Base-by-base conservation (phyloP, 805 yeast genomes). In the Wickerhamiella nectarea region DNA sequence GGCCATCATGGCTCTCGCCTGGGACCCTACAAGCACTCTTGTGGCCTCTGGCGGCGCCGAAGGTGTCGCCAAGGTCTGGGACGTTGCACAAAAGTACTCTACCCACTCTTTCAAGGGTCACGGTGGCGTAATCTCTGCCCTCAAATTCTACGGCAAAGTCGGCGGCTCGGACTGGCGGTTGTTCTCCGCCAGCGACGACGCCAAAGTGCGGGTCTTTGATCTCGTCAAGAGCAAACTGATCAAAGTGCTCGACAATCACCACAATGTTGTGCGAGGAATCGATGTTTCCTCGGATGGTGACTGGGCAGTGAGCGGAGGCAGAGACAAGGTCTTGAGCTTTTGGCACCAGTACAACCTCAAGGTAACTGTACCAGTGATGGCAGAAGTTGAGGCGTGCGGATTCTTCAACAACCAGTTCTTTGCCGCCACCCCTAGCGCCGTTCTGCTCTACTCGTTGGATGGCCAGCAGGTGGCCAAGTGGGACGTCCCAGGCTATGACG, bases 41-140 rank as follows among this genome's bases (percentile, higher is more conserved):
- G 74, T 87, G 55, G 94, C 95, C 15, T 78, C 91, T 56, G 99
- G 99, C 33, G 86, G 94, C 38, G 81, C 96, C 0, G 98, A 91
- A 61, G 97, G 98, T 38, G 72, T 77, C 34, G 80, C 87, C 14
- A 77, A 83, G 36, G 93, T 91, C 1, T 86, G 94, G 80, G 99
- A 91, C 60, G 71, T 91, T 29, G 87, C 77, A 50, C 86, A 86
- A 28, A 87, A 91, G 1, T 84, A 72, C 51, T 74, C 80, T 3
- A 91, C 98, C 0, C 98, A 91, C 61, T 77, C 84, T 11, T 70
- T 91, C 46, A 80, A 82, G 59, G 97, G 98, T 1, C 99, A 91
- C 59, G 94, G 95, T 17, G 78, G 91, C 10, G 80, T 94, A 2
- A 70, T 89, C 34, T 79, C 94, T 37, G 75, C 91, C 3, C 60